These are phyloP conservation scores for Moesziomyces aphidis DNA, from an alignment of 1,284 basidiomycete genomes.

Conservation along the genomic window DNA sequence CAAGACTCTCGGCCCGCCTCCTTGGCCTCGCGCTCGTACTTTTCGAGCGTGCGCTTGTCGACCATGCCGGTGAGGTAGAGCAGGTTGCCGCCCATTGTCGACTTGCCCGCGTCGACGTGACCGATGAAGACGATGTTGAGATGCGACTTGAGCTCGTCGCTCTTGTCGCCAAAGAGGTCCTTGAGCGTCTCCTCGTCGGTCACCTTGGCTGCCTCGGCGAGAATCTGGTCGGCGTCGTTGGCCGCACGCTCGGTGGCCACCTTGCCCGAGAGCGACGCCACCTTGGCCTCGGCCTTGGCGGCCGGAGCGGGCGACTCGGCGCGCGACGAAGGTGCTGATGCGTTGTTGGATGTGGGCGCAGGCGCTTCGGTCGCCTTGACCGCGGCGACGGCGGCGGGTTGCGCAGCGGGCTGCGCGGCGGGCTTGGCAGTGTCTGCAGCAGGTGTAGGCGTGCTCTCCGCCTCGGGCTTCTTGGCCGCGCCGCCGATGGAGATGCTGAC, in stretches of 20 bases:
- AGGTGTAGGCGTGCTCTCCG: conserved; percentile 15
- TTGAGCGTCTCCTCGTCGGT: conserved; percentile 67
- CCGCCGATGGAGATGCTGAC: conserved; percentile 64
- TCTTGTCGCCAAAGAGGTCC: conserved; percentile 65
- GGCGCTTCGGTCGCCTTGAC: conserved; percentile 47
- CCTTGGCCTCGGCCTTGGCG: conserved; percentile 40
- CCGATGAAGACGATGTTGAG: conserved; percentile 67
- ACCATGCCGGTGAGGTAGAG: conserved; percentile 67
- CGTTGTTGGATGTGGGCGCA: conserved; percentile 17
- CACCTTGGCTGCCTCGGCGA: conserved; percentile 62
- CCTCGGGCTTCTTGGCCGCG: conserved; percentile 43
- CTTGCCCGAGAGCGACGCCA: conserved; percentile 32
- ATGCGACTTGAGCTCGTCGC: conserved; percentile 64
- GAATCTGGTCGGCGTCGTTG: conserved; percentile 64
- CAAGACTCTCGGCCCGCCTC: conserved; percentile 66
- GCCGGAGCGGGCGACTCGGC: conserved; percentile 48
- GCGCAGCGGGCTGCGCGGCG: conserved; percentile 35
- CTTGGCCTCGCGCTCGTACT: conserved; percentile 67
- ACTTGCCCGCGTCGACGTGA: conserved; percentile 68
- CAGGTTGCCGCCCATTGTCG: conserved; percentile 67
- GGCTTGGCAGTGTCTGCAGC: conserved; percentile 22
- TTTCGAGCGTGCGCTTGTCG: conserved; percentile 67
- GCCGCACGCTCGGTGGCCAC: conserved; percentile 55
- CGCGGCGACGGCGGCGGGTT: conserved; percentile 41
- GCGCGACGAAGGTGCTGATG: conserved; percentile 44